Conservation (phyloP, 768 basidiomycete species). For the Lyophyllum decastes region DNA sequence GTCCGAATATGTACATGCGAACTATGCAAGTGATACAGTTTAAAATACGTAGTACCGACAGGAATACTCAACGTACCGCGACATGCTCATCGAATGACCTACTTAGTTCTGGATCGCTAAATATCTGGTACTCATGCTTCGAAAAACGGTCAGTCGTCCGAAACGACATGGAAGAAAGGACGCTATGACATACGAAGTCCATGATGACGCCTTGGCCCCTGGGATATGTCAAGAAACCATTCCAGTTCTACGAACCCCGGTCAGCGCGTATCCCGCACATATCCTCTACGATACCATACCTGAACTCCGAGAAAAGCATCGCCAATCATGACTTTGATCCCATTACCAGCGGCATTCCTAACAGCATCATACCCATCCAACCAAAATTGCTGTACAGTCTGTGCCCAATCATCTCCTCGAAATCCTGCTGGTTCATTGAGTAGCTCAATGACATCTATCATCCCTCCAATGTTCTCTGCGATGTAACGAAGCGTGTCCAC, state of each 20-base stretch:
- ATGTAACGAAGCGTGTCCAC: conserved; percentile 61
- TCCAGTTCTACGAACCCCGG: conserved; percentile 47
- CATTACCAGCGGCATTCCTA: conserved; percentile 44
- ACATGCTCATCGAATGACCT: conserved; percentile 61
- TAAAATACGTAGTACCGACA: background rate
- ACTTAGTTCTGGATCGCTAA: conserved; percentile 56
- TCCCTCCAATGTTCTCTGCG: conserved; percentile 50
- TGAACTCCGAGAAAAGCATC: conserved; percentile 68
- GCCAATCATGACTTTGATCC: conserved; percentile 67
- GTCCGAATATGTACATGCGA: conserved; percentile 53
- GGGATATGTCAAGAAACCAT: conserved; percentile 55
- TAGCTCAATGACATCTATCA: conserved; percentile 66
- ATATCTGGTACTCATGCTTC: conserved; percentile 76
- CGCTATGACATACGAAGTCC: conserved; percentile 49
- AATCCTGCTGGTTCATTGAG: conserved; percentile 73
- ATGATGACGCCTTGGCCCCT: conserved; percentile 60
- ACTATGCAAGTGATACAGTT: conserved; percentile 28
- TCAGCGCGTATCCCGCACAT: background rate
- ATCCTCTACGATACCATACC: conserved; percentile 25
- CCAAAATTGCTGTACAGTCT: conserved; percentile 55
- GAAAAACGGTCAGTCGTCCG: background rate
- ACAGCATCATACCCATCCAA: conserved; percentile 60
- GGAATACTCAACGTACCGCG: conserved; percentile 33
- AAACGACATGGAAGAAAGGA: background rate
- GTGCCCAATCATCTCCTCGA: conserved; percentile 38